A percentile compares a stretch with the other conserved stretches of the same genome.
These are phyloP conservation scores for Aspergillus awamori DNA, from an alignment of 2,329 filamentous ascomycete genomes.

Conservation along the genomic window DNA sequence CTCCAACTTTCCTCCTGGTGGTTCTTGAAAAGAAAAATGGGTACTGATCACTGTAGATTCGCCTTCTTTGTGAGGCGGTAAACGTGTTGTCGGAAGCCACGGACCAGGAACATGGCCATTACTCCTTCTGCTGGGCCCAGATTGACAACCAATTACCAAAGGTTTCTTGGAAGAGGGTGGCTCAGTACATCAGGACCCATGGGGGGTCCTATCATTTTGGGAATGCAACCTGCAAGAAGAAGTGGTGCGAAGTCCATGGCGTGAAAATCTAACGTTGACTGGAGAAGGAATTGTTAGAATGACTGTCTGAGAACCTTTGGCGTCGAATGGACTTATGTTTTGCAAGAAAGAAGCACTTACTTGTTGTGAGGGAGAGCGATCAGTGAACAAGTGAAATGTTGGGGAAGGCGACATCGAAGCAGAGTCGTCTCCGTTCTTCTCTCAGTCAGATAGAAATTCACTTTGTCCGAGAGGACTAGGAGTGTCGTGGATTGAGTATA, in stretches of 20 bases:
- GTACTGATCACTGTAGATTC: conserved; percentile 35
- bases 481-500: not conserved
- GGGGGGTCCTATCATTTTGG: conserved; percentile 63
- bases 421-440: not conserved
- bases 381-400: not conserved
- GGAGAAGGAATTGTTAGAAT: not conserved
- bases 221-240: conserved; percentile 64
- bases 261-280: conserved; percentile 20
- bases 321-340: not conserved
- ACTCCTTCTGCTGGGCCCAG: conserved; percentile 9
- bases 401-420: not conserved
- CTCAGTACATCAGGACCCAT: conserved; percentile 54
- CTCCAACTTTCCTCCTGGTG: not conserved
- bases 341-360: not conserved
- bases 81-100: conserved; percentile 24
- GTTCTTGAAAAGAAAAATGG: not conserved
- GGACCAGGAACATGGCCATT: conserved; percentile 5
- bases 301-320: not conserved
- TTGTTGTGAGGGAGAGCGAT: not conserved
- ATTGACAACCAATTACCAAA: conserved; percentile 38
- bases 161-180: conserved; percentile 63
- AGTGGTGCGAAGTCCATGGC: conserved; percentile 55
- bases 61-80: conserved; percentile 46
- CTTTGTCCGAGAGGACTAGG: not conserved
- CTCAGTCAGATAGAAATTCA: too few species aligned